These are phyloP conservation scores for Hemileccinum impolitum DNA, from an alignment of 768 basidiomycete species.

Conservation along the genomic window DNA sequence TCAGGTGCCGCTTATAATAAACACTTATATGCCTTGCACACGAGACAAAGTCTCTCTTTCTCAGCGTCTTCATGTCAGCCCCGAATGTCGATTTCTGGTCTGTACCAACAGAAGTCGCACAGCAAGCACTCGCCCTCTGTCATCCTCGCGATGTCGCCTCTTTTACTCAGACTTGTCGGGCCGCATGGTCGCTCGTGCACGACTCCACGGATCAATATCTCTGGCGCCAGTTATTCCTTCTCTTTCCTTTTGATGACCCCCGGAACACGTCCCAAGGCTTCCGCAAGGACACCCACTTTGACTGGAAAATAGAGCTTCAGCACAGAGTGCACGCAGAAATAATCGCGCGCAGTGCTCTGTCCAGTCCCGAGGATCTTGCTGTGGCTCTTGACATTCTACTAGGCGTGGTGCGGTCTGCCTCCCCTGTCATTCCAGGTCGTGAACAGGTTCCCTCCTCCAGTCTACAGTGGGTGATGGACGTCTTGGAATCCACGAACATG, in stretches of 20 bases:
- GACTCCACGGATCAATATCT: slow-evolving; percentile 51
- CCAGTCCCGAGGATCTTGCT: slow-evolving; percentile 27
- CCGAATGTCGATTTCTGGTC: slow-evolving; percentile 14
- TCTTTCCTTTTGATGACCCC: slow-evolving; percentile 64
- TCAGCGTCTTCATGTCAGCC: slow-evolving; percentile 1
- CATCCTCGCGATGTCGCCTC: slow-evolving; percentile 56
- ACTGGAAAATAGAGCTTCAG: slow-evolving; percentile 40
- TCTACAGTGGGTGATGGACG: slow-evolving; percentile 43
- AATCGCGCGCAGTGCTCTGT: slow-evolving; percentile 17
- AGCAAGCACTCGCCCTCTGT: slow-evolving; percentile 55
- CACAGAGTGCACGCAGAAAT: slow-evolving; percentile 41
- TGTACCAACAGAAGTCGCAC: slow-evolving; percentile 51
- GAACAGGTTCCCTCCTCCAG: slow-evolving; percentile 36
- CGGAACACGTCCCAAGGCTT: slow-evolving; percentile 28
- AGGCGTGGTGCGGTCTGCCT: slow-evolving; percentile 36
- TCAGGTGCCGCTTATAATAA: too few species aligned
- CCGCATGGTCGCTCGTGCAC: slow-evolving; percentile 49
- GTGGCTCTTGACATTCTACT: slow-evolving; percentile 40
- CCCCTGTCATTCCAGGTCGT: slow-evolving; percentile 23
- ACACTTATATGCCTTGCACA: too few species aligned
- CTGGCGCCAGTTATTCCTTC: slow-evolving; percentile 66
- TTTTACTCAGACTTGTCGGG: slow-evolving; percentile 54
- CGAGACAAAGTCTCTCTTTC: background rate
- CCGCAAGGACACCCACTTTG: slow-evolving; percentile 12
- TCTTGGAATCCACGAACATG: slow-evolving; percentile 39